Evolutionary conservation across 805 yeast genomes (phyloP).

Genomic region (Wickerhamiella vanderwaltii): DNA sequence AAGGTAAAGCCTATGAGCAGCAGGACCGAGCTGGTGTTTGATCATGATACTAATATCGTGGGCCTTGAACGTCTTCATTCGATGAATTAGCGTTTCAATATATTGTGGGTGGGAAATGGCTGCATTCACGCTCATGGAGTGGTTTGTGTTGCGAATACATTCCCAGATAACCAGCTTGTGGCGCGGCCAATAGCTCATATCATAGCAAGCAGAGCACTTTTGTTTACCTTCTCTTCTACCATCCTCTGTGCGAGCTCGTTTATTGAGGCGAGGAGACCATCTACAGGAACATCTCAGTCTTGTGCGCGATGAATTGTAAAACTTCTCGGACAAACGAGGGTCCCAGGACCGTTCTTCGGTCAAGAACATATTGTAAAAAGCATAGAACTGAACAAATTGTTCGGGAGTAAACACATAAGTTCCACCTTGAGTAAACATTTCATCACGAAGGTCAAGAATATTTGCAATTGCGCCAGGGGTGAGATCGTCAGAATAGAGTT

Average conservation of each 20-base stretch:
- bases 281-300: constrained; percentile 10
- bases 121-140: constrained; percentile 8
- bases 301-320: constrained; percentile 10
- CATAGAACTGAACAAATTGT: constrained; percentile 10
- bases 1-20: neutral
- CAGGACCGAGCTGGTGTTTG: constrained; percentile 3
- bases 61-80: constrained; percentile 1
- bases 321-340: constrained; percentile 11
- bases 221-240: neutral
- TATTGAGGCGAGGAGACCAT: constrained; percentile 8
- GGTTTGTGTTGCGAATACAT: constrained; percentile 5
- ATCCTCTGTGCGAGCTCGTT: constrained; percentile 7
- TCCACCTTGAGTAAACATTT: constrained; percentile 4
- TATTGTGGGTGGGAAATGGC: constrained; percentile 6
- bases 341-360: constrained; percentile 12
- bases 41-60: constrained; percentile 6
- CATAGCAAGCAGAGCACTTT: constrained; percentile 8
- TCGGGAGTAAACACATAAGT: constrained; percentile 8
- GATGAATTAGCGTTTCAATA: constrained; percentile 1
- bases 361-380: constrained; percentile 9
- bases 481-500: constrained; percentile 3
- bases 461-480: neutral
- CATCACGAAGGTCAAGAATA: constrained; percentile 6
- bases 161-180: constrained; percentile 11
- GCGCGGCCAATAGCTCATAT: constrained; percentile 11